phyloP scores from a whole-genome alignment of 1,284 basidiomycete genomes.

The Neolentinus lepideus region DNA sequence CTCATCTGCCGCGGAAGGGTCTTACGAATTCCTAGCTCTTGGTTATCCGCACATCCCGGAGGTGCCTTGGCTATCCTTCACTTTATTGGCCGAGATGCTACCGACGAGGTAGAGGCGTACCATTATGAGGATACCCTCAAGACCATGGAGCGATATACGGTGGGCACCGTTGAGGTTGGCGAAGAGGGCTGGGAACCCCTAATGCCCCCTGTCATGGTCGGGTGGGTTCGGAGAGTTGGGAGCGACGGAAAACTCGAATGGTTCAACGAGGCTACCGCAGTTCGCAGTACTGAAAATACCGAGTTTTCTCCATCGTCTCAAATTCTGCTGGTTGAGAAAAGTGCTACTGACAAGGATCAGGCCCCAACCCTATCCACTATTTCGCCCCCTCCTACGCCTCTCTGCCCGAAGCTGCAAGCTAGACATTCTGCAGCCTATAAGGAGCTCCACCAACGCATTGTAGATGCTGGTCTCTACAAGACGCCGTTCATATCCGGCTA shows the following conservation, averaged over 20 bases:
- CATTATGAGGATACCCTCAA: slow-evolving; percentile 67
- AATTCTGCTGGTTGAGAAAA: slow-evolving; percentile 51
- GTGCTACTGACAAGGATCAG: slow-evolving; percentile 12
- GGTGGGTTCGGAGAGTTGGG: slow-evolving; percentile 56
- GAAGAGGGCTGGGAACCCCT: slow-evolving; percentile 71
- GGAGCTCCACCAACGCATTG: slow-evolving; percentile 69
- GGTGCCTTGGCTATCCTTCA: slow-evolving; percentile 89
- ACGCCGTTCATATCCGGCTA: slow-evolving; percentile 86
- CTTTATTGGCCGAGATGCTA: slow-evolving; percentile 93
- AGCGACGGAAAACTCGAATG: slow-evolving; percentile 41
- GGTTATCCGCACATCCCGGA: slow-evolving; percentile 88
- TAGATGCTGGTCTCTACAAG: slow-evolving; percentile 79
- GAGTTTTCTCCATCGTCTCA: slow-evolving; percentile 38
- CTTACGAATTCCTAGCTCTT: slow-evolving; percentile 75
- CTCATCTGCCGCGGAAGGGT: slow-evolving; percentile 77
- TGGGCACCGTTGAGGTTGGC: slow-evolving; percentile 64
- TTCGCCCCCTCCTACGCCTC: slow-evolving; percentile 40
- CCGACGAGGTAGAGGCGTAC: slow-evolving; percentile 93
- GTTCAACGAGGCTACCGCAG: slow-evolving; percentile 52
- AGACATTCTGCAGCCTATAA: slow-evolving; percentile 78
- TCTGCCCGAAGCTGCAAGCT: slow-evolving; percentile 59
- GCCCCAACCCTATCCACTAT: slow-evolving; percentile 45
- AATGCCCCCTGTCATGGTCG: slow-evolving; percentile 84
- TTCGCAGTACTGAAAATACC: slow-evolving; percentile 29
- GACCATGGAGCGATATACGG: slow-evolving; percentile 63